Percentiles rank a stretch among this genome's conserved stretches.
phyloP scores from a whole-genome alignment of 2,329 filamentous ascomycete species.

The Colletotrichum sp. region DNA sequence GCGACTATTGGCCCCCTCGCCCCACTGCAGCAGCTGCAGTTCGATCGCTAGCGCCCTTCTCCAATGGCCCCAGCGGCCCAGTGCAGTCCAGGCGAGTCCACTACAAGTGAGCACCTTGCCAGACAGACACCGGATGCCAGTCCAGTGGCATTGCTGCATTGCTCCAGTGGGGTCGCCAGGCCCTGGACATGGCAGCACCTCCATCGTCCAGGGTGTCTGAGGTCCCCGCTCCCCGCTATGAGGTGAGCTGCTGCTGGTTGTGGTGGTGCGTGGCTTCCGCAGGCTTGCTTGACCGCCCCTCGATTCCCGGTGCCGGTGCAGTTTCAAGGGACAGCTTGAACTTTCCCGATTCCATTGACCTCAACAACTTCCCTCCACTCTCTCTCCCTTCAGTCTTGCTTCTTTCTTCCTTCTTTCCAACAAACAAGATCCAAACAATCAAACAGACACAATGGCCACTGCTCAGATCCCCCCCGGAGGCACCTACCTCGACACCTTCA shows the following conservation, averaged over 20 bases:
- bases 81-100: background rate
- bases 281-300: constrained; percentile 19
- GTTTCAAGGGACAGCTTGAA: constrained; percentile 3
- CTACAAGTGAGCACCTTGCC: background rate
- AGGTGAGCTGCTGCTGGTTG: background rate
- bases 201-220: background rate
- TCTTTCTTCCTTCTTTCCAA: background rate
- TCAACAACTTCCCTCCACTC: background rate
- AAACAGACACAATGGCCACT: constrained; percentile 53
- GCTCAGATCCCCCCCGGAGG: constrained; percentile 63
- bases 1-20: background rate
- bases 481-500: constrained; percentile 87
- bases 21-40: background rate
- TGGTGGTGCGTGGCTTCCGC: constrained; percentile 1
- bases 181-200: background rate
- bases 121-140: background rate
- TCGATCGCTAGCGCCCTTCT: background rate
- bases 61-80: background rate
- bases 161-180: background rate
- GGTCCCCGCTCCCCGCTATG: background rate
- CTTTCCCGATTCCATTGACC: background rate
- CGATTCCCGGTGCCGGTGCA: background rate
- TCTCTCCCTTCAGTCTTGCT: background rate
- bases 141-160: background rate
- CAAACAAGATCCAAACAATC: constrained; percentile 3